phyloP scores from a whole-genome alignment of 768 basidiomycete genomes.

The Russula compacta region DNA sequence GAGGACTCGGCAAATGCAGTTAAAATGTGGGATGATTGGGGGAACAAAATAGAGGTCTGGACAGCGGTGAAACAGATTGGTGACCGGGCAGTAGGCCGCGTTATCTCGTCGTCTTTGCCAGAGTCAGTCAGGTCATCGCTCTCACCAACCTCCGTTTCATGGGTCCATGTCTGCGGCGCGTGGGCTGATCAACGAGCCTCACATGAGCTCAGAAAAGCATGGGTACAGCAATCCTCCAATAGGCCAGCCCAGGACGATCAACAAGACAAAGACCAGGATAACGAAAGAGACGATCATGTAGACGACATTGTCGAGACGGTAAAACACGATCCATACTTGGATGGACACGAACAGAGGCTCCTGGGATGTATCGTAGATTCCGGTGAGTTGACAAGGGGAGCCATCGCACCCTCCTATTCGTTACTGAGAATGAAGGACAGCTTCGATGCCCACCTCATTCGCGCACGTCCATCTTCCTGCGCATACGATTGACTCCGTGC shows the following conservation, averaged over 20 bases:
- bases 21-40: slow-evolving; percentile 58
- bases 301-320: slow-evolving; percentile 74
- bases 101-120: slow-evolving; percentile 33
- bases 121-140: slow-evolving; percentile 27
- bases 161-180: slow-evolving; percentile 37
- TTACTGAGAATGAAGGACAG: slow-evolving; percentile 30
- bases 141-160: slow-evolving; percentile 47
- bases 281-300: slow-evolving; percentile 23
- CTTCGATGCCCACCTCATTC: slow-evolving; percentile 73
- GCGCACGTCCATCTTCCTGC: slow-evolving; percentile 80
- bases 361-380: slow-evolving; percentile 83
- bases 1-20: slow-evolving; percentile 23
- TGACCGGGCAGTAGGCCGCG: slow-evolving; percentile 65
- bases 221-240: slow-evolving; percentile 60
- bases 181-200: slow-evolving; percentile 16
- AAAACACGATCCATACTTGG: slow-evolving; percentile 66
- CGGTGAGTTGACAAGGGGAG: slow-evolving; percentile 29
- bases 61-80: slow-evolving; percentile 59
- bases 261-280: slow-evolving; percentile 25
- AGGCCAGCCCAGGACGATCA: slow-evolving; percentile 34
- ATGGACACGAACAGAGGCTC: slow-evolving; percentile 71
- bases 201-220: slow-evolving; percentile 44
- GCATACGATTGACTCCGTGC: slow-evolving; percentile 84
- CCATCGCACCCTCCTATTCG: slow-evolving; percentile 1
- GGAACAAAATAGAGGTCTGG: slow-evolving; percentile 60